Conservation (phyloP, 2,329 filamentous ascomycete species). For the Mycocentrospora acerina region DNA sequence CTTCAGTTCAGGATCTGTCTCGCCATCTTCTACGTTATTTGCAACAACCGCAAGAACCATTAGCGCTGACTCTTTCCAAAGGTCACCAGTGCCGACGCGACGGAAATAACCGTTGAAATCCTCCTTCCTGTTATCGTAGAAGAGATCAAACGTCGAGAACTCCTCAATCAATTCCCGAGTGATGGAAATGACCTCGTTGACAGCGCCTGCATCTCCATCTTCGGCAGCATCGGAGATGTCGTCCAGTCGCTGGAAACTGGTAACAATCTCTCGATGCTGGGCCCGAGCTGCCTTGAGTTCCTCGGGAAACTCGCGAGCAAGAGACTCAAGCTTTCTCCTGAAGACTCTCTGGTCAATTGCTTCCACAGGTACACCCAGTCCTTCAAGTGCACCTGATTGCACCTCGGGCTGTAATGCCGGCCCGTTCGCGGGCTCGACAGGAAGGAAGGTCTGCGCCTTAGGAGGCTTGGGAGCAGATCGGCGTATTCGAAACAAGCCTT, state of each 20-base stretch:
- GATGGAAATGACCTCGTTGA: slow-evolving; percentile 60
- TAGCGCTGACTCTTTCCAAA: slow-evolving; percentile 38
- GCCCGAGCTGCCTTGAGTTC: slow-evolving; percentile 47
- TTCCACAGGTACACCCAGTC: slow-evolving; percentile 31
- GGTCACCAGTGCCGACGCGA: slow-evolving; percentile 30
- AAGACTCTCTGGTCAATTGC: slow-evolving; percentile 32
- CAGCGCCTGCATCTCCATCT: slow-evolving; percentile 51
- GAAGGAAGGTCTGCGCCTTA: slow-evolving; percentile 31
- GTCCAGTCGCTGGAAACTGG: slow-evolving; percentile 49
- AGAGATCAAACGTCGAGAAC: slow-evolving; percentile 60
- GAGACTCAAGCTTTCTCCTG: slow-evolving; percentile 28
- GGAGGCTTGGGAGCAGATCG: slow-evolving; percentile 15
- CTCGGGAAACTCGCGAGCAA: slow-evolving; percentile 27
- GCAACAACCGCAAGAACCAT: slow-evolving; percentile 38
- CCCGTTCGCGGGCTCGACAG: slow-evolving; percentile 18
- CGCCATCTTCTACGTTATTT: slow-evolving; percentile 37
- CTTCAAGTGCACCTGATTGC: slow-evolving; percentile 23
- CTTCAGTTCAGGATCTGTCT: slow-evolving; percentile 27
- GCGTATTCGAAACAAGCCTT: slow-evolving; percentile 33
- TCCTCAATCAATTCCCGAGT: slow-evolving; percentile 61
- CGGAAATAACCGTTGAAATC: slow-evolving; percentile 42
- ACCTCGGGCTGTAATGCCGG: slow-evolving; percentile 5
- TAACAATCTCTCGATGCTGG: slow-evolving; percentile 42
- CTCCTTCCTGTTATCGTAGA: slow-evolving; percentile 55
- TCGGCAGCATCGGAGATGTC: slow-evolving; percentile 46